Conservation (phyloP, 1,284 basidiomycete species). For the Porogramme epimiltina region DNA sequence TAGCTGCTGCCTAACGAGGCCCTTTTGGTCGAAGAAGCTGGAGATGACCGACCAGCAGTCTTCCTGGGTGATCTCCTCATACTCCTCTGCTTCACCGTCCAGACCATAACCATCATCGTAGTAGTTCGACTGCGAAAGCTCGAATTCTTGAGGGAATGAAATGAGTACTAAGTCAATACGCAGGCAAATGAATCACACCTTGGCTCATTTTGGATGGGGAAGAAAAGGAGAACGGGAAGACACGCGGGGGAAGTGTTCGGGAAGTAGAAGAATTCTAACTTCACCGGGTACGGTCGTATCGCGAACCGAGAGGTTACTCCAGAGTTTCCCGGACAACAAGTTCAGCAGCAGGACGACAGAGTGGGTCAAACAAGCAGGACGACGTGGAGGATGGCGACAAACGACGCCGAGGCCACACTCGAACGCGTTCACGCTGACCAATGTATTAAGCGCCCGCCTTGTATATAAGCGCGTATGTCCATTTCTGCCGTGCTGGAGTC, state of each 20-base stretch:
- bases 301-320: no score
- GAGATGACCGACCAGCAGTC: slow-evolving; percentile 97
- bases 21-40: slow-evolving; percentile 96
- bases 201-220: slow-evolving; percentile 22
- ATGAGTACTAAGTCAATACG: no score
- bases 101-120: slow-evolving; percentile 62
- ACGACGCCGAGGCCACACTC: slow-evolving; percentile 1
- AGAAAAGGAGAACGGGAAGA: background rate
- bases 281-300: background rate
- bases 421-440: slow-evolving; percentile 21
- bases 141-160: slow-evolving; percentile 18
- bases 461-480: no score
- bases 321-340: no score
- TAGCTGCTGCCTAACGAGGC: slow-evolving; percentile 96
- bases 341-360: no score
- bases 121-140: slow-evolving; percentile 50
- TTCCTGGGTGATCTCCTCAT: slow-evolving; percentile 86
- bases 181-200: slow-evolving; percentile 10
- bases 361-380: background rate
- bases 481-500: no score
- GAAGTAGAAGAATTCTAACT: background rate
- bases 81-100: slow-evolving; percentile 66
- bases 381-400: slow-evolving; percentile 14
- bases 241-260: background rate
- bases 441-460: slow-evolving; percentile 3